Evolutionary conservation across 1,284 basidiomycete genomes (phyloP), one percentile per base, ranked within the genome.

Genomic region (Trichosporon inkin): DNA sequence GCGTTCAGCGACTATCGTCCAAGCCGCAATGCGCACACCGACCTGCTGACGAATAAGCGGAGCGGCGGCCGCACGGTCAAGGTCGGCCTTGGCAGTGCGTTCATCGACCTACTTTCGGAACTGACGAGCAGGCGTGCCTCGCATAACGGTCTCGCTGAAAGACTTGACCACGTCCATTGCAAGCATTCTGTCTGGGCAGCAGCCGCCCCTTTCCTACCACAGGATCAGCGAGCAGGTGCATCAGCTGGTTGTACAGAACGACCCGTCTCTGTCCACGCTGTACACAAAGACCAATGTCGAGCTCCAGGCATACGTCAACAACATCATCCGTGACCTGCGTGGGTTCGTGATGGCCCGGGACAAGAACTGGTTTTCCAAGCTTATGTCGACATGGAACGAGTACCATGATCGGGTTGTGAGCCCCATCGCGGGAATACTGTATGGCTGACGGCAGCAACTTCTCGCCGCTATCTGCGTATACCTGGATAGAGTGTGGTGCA

Each of bases 401-500:
- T 75, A 66, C 59, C 59, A 67, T 28, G 37, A 40, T 19, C 61
- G 70, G 19, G 67, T 71, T 3, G 73, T 71, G 55, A 63, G 70
- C 22, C 22, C 7, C 3, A 17, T 6, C 10, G 1, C 67, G 11
- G 32, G 4, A 38, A 37, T n/a, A 6, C 37, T 7, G 24, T 4
- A 24, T n/a, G 13, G 32, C 41, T 44, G 52, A 51, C 34, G 11
- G 6, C 54, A 76, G 71, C 61, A 65, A 3, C 66, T 77, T 3
- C 58, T 79, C 1, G 57, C 69, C 10, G 61, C 73, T 0, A 61
- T 79, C 6, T 68, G 78, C n/a, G 74, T 76, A 10, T 77, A 78
- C 58, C 69, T 80, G 6, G 78, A 80, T 61, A 58, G 73, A 17
- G 68, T 71, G 0, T 75, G 76, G 41, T 63, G 57, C 10, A 66